Evolutionary conservation across 75 land plant genomes (phyloP), one percentile per base, ranked within the genome.

Genomic region (Pseudotsuga menziesii): DNA sequence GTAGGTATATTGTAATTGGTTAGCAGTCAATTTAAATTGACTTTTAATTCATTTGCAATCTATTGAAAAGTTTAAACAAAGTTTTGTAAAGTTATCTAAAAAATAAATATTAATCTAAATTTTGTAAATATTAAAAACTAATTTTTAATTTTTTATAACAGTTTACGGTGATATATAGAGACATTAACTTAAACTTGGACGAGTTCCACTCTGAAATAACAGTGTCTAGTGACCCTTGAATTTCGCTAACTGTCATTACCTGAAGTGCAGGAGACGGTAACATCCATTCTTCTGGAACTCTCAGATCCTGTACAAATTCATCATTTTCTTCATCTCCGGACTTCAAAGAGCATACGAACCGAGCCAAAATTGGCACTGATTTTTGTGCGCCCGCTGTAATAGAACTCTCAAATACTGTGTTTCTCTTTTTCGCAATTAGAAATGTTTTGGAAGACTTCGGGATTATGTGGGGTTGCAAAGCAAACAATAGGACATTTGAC

Each of bases 211-310:
- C 12, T 27, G 26, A 23, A 25, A 25, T 25, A 23, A 25, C 23
- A 23, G 29, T 25, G 11, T 25, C 9, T 8, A 57, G 0, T 14
- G 17, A 57, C 17, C 17, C 14, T 12, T 57, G 3, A 14, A 60
- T 23, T 11, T 25, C 3, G 13, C 4, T 25, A 25, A 62, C 14
- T 32, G 23, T 23, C 13, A 62, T 13, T 27, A 62, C 67, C 67
- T 63, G 39, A 35, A 63, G 67, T 29, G 67, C 67, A 63, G 39
- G 15, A 63, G 67, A 63, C 5, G 36, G 67, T 15, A 29, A 27
- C 67, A 32, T 63, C 67, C 36, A 63, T 29, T 63, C 39, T 14
- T 63, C 67, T 63, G 67, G 67, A 63, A 63, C 36, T 63, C 39
- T 63, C 67, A 63, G 27, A 62, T 63, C 67, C 67, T 63, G 27